These are phyloP conservation scores for Bipolaris victoriae DNA, from an alignment of 2,329 filamentous ascomycete species.

Conservation along the genomic window DNA sequence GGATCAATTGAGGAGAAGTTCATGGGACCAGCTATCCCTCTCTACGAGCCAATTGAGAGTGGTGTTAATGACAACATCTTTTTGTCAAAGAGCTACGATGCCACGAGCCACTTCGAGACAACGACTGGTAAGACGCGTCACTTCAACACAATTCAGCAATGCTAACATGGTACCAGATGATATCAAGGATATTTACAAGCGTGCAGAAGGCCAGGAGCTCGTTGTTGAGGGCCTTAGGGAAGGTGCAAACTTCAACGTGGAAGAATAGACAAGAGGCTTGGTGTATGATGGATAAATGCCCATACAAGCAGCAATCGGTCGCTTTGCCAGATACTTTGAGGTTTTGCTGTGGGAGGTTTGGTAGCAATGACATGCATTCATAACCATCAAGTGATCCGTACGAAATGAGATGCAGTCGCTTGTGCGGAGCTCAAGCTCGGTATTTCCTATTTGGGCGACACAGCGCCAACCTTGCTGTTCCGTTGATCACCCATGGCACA, in stretches of 20 bases:
- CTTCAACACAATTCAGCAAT: background rate
- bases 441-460: conserved; percentile 18
- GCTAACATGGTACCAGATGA: conserved; percentile 68
- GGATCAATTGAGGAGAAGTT: conserved; percentile 97
- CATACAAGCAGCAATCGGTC: conserved; percentile 20
- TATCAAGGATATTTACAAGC: conserved; percentile 89
- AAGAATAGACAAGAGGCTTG: conserved; percentile 46
- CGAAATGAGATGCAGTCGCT: background rate
- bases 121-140: conserved; percentile 61
- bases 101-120: conserved; percentile 97
- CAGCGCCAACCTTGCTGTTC: background rate
- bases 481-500: background rate
- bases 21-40: conserved; percentile 88
- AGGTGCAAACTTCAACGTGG: conserved; percentile 72
- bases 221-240: conserved; percentile 87
- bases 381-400: conserved; percentile 1
- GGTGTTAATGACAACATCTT: conserved; percentile 90
- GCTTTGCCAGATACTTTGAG: conserved; percentile 16
- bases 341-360: conserved; percentile 2
- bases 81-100: conserved; percentile 98
- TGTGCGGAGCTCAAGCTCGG: conserved; percentile 20
- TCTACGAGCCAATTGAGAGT: conserved; percentile 88
- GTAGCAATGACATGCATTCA: conserved; percentile 20
- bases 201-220: conserved; percentile 82
- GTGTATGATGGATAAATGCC: background rate